A percentile compares a stretch with the other conserved stretches of the same genome.
phyloP scores from a whole-genome alignment of 495 filamentous ascomycete genomes.

The Podospora comata region DNA sequence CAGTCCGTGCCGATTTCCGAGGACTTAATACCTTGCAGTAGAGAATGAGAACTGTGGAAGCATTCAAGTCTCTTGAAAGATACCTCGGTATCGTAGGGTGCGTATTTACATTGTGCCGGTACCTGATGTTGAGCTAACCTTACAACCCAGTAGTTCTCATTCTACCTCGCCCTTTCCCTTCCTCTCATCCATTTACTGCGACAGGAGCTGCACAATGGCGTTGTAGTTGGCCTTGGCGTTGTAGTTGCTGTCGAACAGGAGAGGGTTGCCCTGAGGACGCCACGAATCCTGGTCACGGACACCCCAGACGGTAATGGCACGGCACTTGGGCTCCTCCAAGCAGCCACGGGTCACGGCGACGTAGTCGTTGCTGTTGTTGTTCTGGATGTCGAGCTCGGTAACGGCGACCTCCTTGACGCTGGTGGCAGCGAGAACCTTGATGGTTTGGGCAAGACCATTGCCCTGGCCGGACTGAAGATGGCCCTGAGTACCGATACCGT shows the following conservation, averaged over 20 bases:
- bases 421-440: slow-evolving; percentile 54
- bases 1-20: background rate
- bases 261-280: slow-evolving; percentile 56
- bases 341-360: slow-evolving; percentile 62
- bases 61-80: background rate
- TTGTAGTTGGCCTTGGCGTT: slow-evolving; percentile 63
- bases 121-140: background rate
- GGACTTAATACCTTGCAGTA: background rate
- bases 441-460: slow-evolving; percentile 44
- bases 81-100: background rate
- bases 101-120: background rate
- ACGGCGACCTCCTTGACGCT: slow-evolving; percentile 57
- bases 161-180: background rate
- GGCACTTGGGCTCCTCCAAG: slow-evolving; percentile 59
- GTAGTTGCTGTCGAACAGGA: slow-evolving; percentile 64
- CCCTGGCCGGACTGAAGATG: slow-evolving; percentile 55
- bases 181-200: slow-evolving; percentile 28
- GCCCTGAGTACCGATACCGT: slow-evolving; percentile 67
- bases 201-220: slow-evolving; percentile 51
- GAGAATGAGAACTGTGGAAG: background rate
- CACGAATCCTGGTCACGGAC: slow-evolving; percentile 67
- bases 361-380: slow-evolving; percentile 58
- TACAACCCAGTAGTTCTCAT: background rate
- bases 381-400: slow-evolving; percentile 65
- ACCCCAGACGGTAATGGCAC: slow-evolving; percentile 77